Base-by-base conservation (phyloP, 2,329 filamentous ascomycete genomes). In the Penicillium glabrum region DNA sequence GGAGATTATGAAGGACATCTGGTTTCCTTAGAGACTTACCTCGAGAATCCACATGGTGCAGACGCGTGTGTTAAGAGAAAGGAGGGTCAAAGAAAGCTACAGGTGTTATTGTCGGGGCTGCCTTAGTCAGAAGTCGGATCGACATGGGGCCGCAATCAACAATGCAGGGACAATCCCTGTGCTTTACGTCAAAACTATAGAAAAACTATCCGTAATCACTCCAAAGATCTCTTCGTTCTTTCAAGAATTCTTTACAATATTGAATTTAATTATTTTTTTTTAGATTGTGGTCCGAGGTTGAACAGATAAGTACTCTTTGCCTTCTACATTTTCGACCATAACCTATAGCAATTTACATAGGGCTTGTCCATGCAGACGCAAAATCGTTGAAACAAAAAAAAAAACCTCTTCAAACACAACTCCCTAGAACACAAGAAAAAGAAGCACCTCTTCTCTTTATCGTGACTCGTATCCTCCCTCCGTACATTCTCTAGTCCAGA, bases 401-500 rank as follows among this genome's bases (percentile, higher is more conserved):
- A 57, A 60, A 67, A 64, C 58, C 59, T 64, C 60, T 60, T 65
- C 61, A 63, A 60, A 65, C 60, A 67, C 65, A 69, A 71, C 67
- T 66, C 72, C 69, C 63, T 71, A 69, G 68, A 65, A 67, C 66
- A 65, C 67, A 66, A 65, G 63, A 64, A 69, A 61, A 60, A 64
- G 54, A 55, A 58, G 60, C 50, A 60, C 60, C 49, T 65, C 61
- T 68, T 67, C 67, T 69, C 67, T 69, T 65, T 61, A 63, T 61
- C 62, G 58, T 66, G 59, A 65, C 58, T 64, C 61, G 60, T 61
- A 61, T 57, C 61, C 61, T 57, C 52, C 58, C 48, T 33, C 53
- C 57, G 53, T 57, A 54, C 59, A 49, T 57, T 46, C 45, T 53
- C 46, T 44, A 46, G 27, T 41, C 47, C 55, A 52, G 50, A 56